Evolutionary conservation across 148 eudicot genomes (phyloP).

Genomic region (Fagopyrum esculentum): DNA sequence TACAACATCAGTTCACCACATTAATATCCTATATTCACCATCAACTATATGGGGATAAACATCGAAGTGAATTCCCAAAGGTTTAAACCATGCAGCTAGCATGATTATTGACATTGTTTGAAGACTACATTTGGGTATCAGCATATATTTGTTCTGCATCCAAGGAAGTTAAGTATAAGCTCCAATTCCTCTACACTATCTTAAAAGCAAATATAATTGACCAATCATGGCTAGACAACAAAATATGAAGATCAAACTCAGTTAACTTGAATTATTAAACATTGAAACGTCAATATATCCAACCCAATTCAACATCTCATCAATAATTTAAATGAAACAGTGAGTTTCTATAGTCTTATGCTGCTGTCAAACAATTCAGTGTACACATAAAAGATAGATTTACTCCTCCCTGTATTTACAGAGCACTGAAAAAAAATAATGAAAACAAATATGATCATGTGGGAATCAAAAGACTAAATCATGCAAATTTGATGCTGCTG

Average conservation of each 20-base stretch:
- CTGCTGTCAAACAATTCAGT: too few relatives aligned
- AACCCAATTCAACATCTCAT: too few relatives aligned
- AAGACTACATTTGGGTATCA: not conserved
- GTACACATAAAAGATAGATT: too few relatives aligned
- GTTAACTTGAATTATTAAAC: constrained; percentile 24
- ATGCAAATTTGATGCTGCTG: too few relatives aligned
- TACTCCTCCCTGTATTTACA: too few relatives aligned
- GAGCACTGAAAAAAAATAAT: too few relatives aligned
- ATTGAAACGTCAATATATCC: not conserved
- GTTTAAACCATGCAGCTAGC: not conserved
- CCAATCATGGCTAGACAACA: not conserved
- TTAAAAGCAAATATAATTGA: not conserved
- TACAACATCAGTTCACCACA: not conserved
- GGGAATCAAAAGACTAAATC: too few relatives aligned
- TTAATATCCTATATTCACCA: not conserved
- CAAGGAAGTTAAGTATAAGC: too few relatives aligned
- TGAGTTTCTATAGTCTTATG: too few relatives aligned
- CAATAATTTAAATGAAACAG: too few relatives aligned
- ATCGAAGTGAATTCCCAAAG: not conserved
- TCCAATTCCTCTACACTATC: not conserved
- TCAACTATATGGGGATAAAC: not conserved
- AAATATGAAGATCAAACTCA: constrained; percentile 12
- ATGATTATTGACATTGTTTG: not conserved
- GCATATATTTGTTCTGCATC: too few relatives aligned
- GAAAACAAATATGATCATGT: too few relatives aligned